These are phyloP conservation scores for Debaryomyces sp. DNA, from an alignment of 1,139 yeast genomes.

Conservation along the genomic window DNA sequence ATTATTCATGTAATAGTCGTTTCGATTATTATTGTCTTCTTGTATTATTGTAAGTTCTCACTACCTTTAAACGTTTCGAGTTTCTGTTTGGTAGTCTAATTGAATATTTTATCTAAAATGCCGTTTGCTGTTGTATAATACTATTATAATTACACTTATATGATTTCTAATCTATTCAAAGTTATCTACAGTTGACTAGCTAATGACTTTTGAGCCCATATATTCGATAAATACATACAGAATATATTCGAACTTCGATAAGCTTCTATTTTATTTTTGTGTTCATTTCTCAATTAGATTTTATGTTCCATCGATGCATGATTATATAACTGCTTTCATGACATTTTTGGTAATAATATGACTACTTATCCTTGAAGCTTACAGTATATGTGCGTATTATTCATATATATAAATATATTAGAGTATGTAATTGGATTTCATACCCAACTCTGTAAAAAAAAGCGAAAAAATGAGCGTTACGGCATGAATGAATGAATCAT, in stretches of 20 bases:
- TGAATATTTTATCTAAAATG: background rate
- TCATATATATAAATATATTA: background rate
- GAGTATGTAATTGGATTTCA: background rate
- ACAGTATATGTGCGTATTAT: background rate
- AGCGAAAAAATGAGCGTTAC: background rate
- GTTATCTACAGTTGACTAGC: background rate
- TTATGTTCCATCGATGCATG: background rate
- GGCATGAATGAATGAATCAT: slow-evolving; percentile 11
- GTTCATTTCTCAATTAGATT: background rate
- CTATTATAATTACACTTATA: background rate
- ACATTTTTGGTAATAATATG: background rate
- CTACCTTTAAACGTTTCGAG: background rate
- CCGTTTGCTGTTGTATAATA: background rate
- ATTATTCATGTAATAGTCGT: background rate
- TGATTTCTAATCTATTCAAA: background rate
- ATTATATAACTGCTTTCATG: background rate
- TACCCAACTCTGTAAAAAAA: background rate
- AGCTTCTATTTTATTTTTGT: slow-evolving; percentile 8
- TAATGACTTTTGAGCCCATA: background rate
- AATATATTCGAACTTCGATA: slow-evolving; percentile 7
- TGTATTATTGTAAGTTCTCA: background rate
- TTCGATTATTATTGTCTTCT: background rate
- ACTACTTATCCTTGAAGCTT: background rate
- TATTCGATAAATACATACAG: background rate
- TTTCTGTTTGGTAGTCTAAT: background rate